These are phyloP conservation scores for Chrysoporthe austroafricana DNA, from an alignment of 2,329 filamentous ascomycete genomes.

Conservation along the genomic window DNA sequence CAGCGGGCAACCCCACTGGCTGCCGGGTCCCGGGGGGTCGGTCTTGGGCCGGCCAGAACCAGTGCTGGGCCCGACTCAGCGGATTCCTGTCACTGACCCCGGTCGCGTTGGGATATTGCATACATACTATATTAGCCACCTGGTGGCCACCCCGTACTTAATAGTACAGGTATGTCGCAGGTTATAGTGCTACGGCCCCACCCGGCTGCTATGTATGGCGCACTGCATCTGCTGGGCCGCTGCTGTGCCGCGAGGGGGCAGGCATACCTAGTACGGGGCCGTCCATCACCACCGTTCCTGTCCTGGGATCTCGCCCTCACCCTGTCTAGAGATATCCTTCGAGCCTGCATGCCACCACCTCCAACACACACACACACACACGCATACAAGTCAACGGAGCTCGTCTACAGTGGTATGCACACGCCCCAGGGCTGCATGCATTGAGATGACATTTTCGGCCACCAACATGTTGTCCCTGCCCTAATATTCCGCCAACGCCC, in stretches of 20 bases:
- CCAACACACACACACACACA: neutral
- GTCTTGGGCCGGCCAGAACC: constrained; percentile 21
- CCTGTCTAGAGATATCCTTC: neutral
- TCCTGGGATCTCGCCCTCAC: constrained; percentile 3
- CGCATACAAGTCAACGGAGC: neutral
- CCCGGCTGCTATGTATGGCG: neutral
- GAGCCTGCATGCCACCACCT: neutral
- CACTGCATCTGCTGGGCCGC: neutral
- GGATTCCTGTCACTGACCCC: constrained; percentile 24
- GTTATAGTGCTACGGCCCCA: neutral
- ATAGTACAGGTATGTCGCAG: neutral
- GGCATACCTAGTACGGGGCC: neutral
- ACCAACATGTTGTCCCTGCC: constrained; percentile 18
- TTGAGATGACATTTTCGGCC: constrained; percentile 4
- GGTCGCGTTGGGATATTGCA: constrained; percentile 7
- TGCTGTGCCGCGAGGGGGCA: neutral
- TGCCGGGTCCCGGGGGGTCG: constrained; percentile 12
- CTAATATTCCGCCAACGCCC: constrained; percentile 5
- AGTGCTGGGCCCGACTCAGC: constrained; percentile 23
- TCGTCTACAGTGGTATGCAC: neutral
- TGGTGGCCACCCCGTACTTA: no score
- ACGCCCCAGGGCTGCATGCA: constrained; percentile 16
- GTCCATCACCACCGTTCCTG: constrained; percentile 6
- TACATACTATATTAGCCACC: no score
- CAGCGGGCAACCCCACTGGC: constrained; percentile 15